phyloP scores from a whole-genome alignment of 495 filamentous ascomycete species.

The Margaritispora aquatica region DNA sequence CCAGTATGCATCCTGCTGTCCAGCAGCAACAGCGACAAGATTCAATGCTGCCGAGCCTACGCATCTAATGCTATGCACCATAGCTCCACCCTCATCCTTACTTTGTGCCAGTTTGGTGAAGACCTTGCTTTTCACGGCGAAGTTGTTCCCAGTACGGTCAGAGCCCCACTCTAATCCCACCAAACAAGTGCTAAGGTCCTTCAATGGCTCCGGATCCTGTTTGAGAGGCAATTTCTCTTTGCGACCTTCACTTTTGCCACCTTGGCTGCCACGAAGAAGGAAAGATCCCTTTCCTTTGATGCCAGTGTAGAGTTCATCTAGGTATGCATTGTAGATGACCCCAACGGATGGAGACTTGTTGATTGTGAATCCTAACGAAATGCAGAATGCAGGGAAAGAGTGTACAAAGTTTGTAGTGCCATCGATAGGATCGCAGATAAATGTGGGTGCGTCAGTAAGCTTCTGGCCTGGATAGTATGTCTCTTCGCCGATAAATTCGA shows the following conservation, averaged over 20 bases:
- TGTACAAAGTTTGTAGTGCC: constrained; percentile 89
- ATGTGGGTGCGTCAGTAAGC: constrained; percentile 68
- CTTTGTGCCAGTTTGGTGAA: constrained; percentile 60
- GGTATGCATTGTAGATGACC: constrained; percentile 81
- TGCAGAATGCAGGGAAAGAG: constrained; percentile 69
- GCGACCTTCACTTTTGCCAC: constrained; percentile 18
- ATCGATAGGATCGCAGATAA: constrained; percentile 87
- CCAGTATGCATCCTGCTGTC: constrained; percentile 81
- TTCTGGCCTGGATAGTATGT: constrained; percentile 64
- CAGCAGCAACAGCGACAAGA: constrained; percentile 72
- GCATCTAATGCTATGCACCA: constrained; percentile 75
- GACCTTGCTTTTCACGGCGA: constrained; percentile 61
- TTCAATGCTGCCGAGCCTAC: constrained; percentile 81
- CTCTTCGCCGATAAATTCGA: constrained; percentile 77
- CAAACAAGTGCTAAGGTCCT: constrained; percentile 52
- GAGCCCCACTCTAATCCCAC: constrained; percentile 75
- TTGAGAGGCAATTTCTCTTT: constrained; percentile 46
- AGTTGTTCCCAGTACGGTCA: constrained; percentile 69
- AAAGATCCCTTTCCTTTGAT: constrained; percentile 65
- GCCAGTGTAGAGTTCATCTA: constrained; percentile 59
- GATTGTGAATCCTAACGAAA: constrained; percentile 73
- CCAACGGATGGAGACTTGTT: constrained; percentile 60
- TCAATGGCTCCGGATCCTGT: constrained; percentile 47
- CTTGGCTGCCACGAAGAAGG: constrained; percentile 34
- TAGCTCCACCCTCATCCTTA: constrained; percentile 64